phyloP scores from a whole-genome alignment of 2,329 filamentous ascomycete genomes.

The Davidsoniella australis region DNA sequence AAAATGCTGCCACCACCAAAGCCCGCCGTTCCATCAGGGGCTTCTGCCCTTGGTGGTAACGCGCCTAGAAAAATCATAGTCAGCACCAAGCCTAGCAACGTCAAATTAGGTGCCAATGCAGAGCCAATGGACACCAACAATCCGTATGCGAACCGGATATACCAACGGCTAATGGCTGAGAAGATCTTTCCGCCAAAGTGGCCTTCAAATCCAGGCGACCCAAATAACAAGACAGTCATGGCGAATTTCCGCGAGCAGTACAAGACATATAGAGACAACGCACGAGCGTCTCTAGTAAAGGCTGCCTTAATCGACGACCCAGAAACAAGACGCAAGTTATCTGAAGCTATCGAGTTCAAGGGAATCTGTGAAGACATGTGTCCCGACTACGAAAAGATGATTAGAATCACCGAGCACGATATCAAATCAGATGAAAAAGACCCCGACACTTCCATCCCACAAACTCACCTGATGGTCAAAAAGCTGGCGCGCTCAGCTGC shows the following conservation, averaged over 20 bases:
- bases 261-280: slow-evolving; percentile 39
- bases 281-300: slow-evolving; percentile 38
- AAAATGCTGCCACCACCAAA: neutral
- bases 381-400: slow-evolving; percentile 47
- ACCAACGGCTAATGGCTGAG: slow-evolving; percentile 35
- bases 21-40: neutral
- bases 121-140: slow-evolving; percentile 18
- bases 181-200: slow-evolving; percentile 36
- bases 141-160: slow-evolving; percentile 32
- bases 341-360: slow-evolving; percentile 49
- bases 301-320: slow-evolving; percentile 48
- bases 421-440: slow-evolving; percentile 39
- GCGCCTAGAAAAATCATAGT: neutral
- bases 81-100: neutral
- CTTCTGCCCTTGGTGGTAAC: too few relatives aligned
- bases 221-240: slow-evolving; percentile 32
- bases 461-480: slow-evolving; percentile 43
- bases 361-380: slow-evolving; percentile 56
- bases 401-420: slow-evolving; percentile 43
- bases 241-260: slow-evolving; percentile 37
- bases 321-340: slow-evolving; percentile 41
- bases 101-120: slow-evolving; percentile 6
- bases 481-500: slow-evolving; percentile 50
- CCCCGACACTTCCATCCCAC: slow-evolving; percentile 26
- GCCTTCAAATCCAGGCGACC: slow-evolving; percentile 37